Evolutionary conservation across 192 early-diverging fungal genomes (phyloP).

Genomic region (Podila clonocystis): DNA sequence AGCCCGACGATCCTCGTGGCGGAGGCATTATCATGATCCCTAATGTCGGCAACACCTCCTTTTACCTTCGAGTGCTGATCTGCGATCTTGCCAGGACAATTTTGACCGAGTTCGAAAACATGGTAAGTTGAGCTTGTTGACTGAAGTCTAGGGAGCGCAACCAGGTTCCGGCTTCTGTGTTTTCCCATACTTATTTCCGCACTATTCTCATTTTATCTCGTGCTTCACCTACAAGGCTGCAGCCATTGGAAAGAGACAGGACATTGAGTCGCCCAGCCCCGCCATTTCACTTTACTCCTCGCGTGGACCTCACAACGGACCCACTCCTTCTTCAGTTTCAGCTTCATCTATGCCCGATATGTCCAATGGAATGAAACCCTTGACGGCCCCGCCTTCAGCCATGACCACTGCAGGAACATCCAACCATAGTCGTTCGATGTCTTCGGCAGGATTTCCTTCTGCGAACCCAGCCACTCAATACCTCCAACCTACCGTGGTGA

Average conservation of each 20-base stretch:
- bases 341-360: constrained; percentile 39
- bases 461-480: constrained; percentile 19
- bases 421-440: constrained; percentile 49
- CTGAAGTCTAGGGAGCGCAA: too few relatives aligned
- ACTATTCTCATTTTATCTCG: background rate
- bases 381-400: constrained; percentile 55
- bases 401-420: constrained; percentile 55
- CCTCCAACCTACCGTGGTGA: constrained; percentile 37
- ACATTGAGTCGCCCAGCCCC: constrained; percentile 62
- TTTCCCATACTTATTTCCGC: too few relatives aligned
- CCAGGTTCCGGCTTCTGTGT: too few relatives aligned
- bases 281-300: constrained; percentile 24
- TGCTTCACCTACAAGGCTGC: constrained; percentile 45
- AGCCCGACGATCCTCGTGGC: constrained; percentile 74
- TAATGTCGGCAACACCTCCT: constrained; percentile 79
- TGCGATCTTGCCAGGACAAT: constrained; percentile 82
- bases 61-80: constrained; percentile 81
- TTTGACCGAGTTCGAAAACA: constrained; percentile 68
- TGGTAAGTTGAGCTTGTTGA: constrained; percentile 57
- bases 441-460: constrained; percentile 39
- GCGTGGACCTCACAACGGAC: constrained; percentile 20
- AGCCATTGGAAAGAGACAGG: constrained; percentile 65
- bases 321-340: constrained; percentile 3
- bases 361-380: constrained; percentile 37
- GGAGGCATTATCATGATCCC: constrained; percentile 81